phyloP scores from a whole-genome alignment of 202 grass and related monocot species.

The Bolboschoenoplectus hybrid region DNA sequence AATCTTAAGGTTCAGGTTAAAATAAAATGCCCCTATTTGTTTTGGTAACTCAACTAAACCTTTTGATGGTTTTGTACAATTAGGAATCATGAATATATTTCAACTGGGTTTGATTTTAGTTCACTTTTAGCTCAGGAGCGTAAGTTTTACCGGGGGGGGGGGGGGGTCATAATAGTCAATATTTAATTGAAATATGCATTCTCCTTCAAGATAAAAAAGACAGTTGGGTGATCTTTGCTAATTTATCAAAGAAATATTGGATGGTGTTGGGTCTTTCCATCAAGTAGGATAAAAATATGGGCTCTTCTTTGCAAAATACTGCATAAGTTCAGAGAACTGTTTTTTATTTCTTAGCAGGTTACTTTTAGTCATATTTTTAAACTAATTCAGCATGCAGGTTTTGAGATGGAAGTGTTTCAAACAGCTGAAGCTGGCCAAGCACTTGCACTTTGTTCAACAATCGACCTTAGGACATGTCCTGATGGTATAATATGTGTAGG shows the following conservation, averaged over 20 bases:
- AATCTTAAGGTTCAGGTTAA: neutral
- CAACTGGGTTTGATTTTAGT: neutral
- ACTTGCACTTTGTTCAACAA: conserved; percentile 69
- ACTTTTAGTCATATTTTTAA: conserved; percentile 55
- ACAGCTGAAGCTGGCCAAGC: conserved; percentile 87
- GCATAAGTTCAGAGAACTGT: neutral
- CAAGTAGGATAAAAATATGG: conserved; percentile 21
- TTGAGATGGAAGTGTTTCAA: conserved; percentile 82
- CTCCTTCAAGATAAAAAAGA: neutral
- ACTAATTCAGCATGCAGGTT: conserved; percentile 87
- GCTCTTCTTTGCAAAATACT: conserved; percentile 14
- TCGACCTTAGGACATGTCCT: conserved; percentile 68
- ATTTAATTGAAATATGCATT: conserved; percentile 11
- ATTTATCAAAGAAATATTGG: neutral
- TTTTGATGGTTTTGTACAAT: neutral
- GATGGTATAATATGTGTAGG: conserved; percentile 95
- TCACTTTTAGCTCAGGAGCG: neutral
- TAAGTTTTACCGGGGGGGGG: neutral
- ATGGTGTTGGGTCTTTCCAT: conserved; percentile 1
- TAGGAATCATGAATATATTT: neutral
- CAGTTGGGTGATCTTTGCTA: neutral
- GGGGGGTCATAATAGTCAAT: neutral
- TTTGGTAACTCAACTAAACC: neutral
- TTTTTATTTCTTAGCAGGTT: conserved; percentile 21
- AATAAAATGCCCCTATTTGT: neutral